Evolutionary conservation across 1,284 basidiomycete species (phyloP).

Genomic region (Microbotryum silenes-acaulis): DNA sequence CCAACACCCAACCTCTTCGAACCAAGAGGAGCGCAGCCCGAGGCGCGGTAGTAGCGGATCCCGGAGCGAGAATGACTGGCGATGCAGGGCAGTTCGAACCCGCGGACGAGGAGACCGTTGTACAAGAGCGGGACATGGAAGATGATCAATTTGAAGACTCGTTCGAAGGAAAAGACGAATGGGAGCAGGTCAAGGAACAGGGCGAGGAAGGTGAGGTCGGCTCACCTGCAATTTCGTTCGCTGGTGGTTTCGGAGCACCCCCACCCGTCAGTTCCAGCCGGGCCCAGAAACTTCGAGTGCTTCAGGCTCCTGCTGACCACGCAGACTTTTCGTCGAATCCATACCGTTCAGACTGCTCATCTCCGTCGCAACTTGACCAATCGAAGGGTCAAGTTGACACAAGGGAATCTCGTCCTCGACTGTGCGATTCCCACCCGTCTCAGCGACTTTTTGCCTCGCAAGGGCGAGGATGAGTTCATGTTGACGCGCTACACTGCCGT

Average conservation of each 20-base stretch:
- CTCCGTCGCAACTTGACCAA: conserved; percentile 39
- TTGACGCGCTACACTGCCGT: conserved; percentile 66
- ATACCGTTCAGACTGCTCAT: conserved; percentile 21
- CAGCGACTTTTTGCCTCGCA: conserved; percentile 60
- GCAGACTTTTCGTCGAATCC: no score
- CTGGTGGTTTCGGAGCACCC: conserved; percentile 28
- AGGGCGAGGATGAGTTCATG: conserved; percentile 74
- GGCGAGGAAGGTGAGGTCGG: neutral
- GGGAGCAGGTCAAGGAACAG: conserved; percentile 6
- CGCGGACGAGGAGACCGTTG: no score
- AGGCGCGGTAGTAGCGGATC: no score
- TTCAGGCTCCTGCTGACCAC: no score
- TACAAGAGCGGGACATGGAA: no score
- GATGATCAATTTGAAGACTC: conserved; percentile 24
- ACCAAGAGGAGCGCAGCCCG: no score
- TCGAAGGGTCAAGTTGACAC: conserved; percentile 48
- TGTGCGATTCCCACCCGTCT: conserved; percentile 75
- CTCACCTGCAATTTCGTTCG: conserved; percentile 16
- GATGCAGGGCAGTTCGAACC: no score
- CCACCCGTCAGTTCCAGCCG: conserved; percentile 12
- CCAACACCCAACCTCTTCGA: no score
- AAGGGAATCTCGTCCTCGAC: conserved; percentile 80
- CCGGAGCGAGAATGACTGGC: no score
- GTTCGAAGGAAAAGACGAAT: conserved; percentile 1
- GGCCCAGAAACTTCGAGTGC: neutral